A percentile compares a stretch with the other conserved stretches of the same genome.
Conservation (phyloP, 768 basidiomycete species). For the Pisolithus albus region DNA sequence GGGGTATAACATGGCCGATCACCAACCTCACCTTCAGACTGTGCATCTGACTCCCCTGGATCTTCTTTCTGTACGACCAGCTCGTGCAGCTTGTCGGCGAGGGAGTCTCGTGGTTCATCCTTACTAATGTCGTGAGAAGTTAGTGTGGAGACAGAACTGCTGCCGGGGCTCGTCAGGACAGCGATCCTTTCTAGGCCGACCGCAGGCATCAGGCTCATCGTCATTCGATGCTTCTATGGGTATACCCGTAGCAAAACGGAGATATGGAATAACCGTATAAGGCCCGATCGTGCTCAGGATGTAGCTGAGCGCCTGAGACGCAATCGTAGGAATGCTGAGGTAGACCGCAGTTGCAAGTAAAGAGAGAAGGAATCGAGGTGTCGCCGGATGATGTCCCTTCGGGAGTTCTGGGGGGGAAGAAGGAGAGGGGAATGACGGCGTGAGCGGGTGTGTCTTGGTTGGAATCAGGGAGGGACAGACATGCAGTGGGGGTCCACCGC, state of each 20-base stretch:
- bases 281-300: conserved; percentile 76
- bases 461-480: conserved; percentile 62
- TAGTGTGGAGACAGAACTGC: conserved; percentile 4
- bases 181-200: conserved; percentile 68
- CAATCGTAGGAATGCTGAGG: conserved; percentile 71
- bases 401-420: conserved; percentile 30
- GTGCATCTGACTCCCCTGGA: conserved; percentile 28
- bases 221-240: conserved; percentile 41
- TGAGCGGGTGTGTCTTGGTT: conserved; percentile 61
- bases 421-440: conserved; percentile 48
- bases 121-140: background rate
- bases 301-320: conserved; percentile 65
- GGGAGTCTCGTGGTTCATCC: conserved; percentile 14
- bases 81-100: conserved; percentile 26
- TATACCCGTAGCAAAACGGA: conserved; percentile 75
- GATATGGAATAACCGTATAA: conserved; percentile 65
- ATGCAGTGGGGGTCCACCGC: conserved; percentile 71
- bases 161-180: conserved; percentile 35
- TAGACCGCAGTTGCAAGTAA: conserved; percentile 83
- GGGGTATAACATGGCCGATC: conserved; percentile 21
- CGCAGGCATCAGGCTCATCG: conserved; percentile 51
- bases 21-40: conserved; percentile 19
- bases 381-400: conserved; percentile 59
- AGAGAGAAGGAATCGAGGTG: conserved; percentile 77
- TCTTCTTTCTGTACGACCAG: conserved; percentile 32